Evolutionary conservation across 108 stramenopile genomes (phyloP).

Genomic region (Cyclotella cryptica): DNA sequence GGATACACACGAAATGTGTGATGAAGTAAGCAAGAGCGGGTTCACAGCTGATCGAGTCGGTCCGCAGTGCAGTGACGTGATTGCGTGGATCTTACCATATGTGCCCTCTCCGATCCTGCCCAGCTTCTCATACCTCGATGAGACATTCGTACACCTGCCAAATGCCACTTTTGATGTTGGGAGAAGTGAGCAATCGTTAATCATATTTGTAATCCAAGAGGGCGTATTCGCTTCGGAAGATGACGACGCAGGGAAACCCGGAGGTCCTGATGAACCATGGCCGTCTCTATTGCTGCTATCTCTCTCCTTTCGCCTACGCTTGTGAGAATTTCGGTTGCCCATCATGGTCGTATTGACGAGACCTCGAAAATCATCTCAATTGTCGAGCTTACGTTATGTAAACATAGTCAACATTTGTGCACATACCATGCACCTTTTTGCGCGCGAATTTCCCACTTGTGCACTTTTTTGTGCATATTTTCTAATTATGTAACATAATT

Average conservation of each 20-base stretch:
- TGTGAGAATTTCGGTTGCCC: not conserved
- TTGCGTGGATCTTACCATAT: constrained; percentile 67
- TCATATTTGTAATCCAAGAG: not conserved
- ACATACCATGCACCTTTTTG: no score
- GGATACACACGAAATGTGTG: not conserved
- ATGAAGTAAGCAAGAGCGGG: not conserved
- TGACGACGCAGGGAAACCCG: not conserved
- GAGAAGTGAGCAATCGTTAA: not conserved
- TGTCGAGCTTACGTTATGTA: no score
- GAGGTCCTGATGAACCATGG: not conserved
- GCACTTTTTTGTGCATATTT: no score
- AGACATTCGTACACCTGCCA: constrained; percentile 72
- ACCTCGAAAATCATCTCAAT: no score
- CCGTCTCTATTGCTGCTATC: not conserved
- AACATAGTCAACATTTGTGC: no score
- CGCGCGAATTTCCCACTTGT: no score
- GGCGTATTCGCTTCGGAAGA: not conserved
- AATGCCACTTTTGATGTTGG: constrained; percentile 11
- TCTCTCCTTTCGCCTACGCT: not conserved
- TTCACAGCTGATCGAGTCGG: not conserved
- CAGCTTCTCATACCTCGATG: constrained; percentile 87
- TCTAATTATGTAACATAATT: no score
- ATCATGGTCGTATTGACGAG: no score
- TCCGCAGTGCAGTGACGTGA: no score
- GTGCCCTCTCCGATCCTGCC: constrained; percentile 97